Base-by-base conservation (phyloP, 305 asterid species). In the Fraxinus platypoda region DNA sequence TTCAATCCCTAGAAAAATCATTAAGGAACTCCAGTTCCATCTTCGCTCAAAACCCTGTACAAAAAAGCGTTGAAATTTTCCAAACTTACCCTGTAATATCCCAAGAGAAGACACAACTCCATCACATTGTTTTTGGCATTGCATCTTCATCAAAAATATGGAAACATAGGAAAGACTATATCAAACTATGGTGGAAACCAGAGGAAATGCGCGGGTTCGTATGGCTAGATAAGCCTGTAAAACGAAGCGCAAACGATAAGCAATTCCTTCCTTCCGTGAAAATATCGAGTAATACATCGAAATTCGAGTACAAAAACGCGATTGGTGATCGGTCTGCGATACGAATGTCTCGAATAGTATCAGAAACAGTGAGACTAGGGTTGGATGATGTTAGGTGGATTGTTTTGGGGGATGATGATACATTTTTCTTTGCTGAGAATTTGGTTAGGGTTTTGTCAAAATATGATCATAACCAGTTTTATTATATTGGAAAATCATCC, bases 381-480 rank as follows among this genome's bases (percentile, higher is more conserved):
- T 64, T 64, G 73, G 35, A 64, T 64, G 35, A 25, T 64, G 73
- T 64, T 82, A 86, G 93, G 92, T 95, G 99, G 99, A 91, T 95
- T 78, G 97, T 95, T 49, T 92, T 94, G 98, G 99, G 98, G 9
- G 98, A 95, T 71, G 99, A 94, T 73, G 99, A 95, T 86, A 95
- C 98, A 0, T 92, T 95, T 2, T 95, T 95, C 75, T 3, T 93
- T 5, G 94, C 92, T 9, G 99, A 95, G 5, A 95, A 95, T 87
- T 87, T 94, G 43, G 82, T 94, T 71, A 91, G 97, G 34, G 93
- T 95, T 64, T 89, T 95, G 0, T 86, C 92, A 0, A 93, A 94
- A 38, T 95, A 95, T 80, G 99, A 95, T 72, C 97, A 94, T 77
- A 89, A 86, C 68, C 88, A 92, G 86, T 85, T 78, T 64, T 94